Evolutionary conservation across 2,329 filamentous ascomycete genomes (phyloP), one percentile per base, ranked within the genome.

Genomic region (Botryotinia calthae): DNA sequence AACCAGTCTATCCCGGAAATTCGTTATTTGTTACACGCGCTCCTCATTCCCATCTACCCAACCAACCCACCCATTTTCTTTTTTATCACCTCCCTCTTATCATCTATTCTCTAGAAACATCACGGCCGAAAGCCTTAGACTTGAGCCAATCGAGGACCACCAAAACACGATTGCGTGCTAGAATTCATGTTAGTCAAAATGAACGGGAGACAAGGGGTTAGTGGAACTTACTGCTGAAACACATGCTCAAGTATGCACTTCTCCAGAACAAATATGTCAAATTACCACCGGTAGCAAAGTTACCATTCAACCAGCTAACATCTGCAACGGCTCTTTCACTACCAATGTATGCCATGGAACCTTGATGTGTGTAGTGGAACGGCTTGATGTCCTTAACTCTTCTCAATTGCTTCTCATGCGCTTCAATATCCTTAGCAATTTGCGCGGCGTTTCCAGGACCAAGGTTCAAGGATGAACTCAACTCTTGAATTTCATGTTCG

Each of bases 191-290:
- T 76, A 78, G 79, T 74, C 22, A 37, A 37, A 44, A 20, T 22
- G 63, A 20, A 42, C 37, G 20, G 16, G 46, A 56, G 28, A 48
- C 66, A 25, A 70, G 9, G 61, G 54, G 31, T 54, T 31, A 62
- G 44, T 31, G 51, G 74, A 78, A 92, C 93, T 90, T 88, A 96
- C 94, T 95, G 90, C 95, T 98, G 84, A 99, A 99, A 89, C 95
- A 98, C 96, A 99, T 99, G 87, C 94, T 98, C 83, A 99, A 86
- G 84, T 99, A 99, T 72, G 95, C 96, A 81, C 93, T 97, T 82
- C 95, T 89, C 96, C 96, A 99, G 90, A 99, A 99, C 78, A 98
- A 89, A 85, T 97, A 99, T 72, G 96, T 99, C 84, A 98, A 86
- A 80, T 92, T 93, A 82, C 96, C 96, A 81, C 95, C 96, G 63